phyloP scores from a whole-genome alignment of 208 protist species.

The Leishmania martiniquensis region DNA sequence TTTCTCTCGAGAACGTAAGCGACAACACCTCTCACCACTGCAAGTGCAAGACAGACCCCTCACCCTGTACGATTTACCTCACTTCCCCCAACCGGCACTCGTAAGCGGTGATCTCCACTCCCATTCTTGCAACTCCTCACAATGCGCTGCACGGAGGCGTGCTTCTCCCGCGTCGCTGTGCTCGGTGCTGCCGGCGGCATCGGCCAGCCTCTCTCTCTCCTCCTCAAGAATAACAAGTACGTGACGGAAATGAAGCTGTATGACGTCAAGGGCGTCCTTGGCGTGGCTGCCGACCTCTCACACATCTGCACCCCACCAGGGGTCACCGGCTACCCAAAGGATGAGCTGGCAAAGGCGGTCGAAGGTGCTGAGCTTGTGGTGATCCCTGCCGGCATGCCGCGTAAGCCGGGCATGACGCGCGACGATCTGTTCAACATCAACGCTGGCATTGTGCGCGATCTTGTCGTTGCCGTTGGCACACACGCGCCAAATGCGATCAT shows the following conservation, averaged over 20 bases:
- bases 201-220: conserved; percentile 95
- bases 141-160: conserved; percentile 35
- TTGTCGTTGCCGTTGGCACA: conserved; percentile 78
- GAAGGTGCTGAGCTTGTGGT: conserved; percentile 88
- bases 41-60: neutral
- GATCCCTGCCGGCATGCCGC: conserved; percentile 95
- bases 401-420: conserved; percentile 97
- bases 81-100: neutral
- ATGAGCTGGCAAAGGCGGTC: conserved; percentile 78
- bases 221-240: conserved; percentile 88
- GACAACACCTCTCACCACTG: neutral
- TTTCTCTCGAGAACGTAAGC: neutral
- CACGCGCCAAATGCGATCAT: conserved; percentile 91
- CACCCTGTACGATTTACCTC: neutral
- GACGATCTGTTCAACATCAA: conserved; percentile 97
- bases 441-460: conserved; percentile 86
- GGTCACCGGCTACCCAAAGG: conserved; percentile 79
- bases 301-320: conserved; percentile 85
- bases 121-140: neutral
- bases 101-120: neutral
- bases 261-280: conserved; percentile 83
- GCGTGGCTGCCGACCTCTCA: conserved; percentile 90
- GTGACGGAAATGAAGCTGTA: conserved; percentile 88
- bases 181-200: conserved; percentile 96
- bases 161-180: conserved; percentile 77